Evolutionary conservation across 2,329 filamentous ascomycete genomes (phyloP), one percentile per base, ranked within the genome.

Genomic region (Dothistroma septosporum): DNA sequence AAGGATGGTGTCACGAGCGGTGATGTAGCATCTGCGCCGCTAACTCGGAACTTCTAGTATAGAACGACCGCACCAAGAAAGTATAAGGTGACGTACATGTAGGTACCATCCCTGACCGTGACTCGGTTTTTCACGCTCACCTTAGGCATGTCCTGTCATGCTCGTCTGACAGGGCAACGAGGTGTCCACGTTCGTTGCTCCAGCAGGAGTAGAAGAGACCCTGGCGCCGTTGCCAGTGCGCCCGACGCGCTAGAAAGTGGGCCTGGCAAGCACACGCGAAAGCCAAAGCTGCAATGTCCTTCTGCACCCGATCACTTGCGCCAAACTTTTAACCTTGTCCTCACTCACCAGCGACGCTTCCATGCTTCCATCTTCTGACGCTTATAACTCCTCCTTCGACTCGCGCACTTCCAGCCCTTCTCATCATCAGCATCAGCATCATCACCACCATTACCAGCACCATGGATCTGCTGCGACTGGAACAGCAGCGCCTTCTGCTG

Each of bases 401-500:
- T 28, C 48, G 31, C 37, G 16, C 21, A 55, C 55, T 22, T 14
- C 7, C 14, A 28, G 24, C 24, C 24, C 24, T 28, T 28, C 2
- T 28, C 24, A 28, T 28, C 24, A 28, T 6, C 24, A 28, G 3
- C 24, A 28, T 22, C 66, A 76, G n/a, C n/a, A 28, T 28, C 24
- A 28, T 28, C 24, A 28, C 24, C 24, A 28, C 24, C 24, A 28
- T 22, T 65, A 76, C 56, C 80, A 84, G 52, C 82, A 81, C 57
- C 66, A 73, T 73, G 70, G 69, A 72, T 47, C 81, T 92, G 55
- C 78, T 84, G 49, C 83, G 87, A 69, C 82, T 96, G 47, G 91
- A 96, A 74, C 84, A 83, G 63, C 90, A 93, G 71, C 85, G 90
- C 16, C 79, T 83, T 66, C 82, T 87, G 62, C 86, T 97, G 8